These are phyloP conservation scores for Clitopilus passeckerianus DNA, from an alignment of 768 basidiomycete genomes.

Conservation along the genomic window DNA sequence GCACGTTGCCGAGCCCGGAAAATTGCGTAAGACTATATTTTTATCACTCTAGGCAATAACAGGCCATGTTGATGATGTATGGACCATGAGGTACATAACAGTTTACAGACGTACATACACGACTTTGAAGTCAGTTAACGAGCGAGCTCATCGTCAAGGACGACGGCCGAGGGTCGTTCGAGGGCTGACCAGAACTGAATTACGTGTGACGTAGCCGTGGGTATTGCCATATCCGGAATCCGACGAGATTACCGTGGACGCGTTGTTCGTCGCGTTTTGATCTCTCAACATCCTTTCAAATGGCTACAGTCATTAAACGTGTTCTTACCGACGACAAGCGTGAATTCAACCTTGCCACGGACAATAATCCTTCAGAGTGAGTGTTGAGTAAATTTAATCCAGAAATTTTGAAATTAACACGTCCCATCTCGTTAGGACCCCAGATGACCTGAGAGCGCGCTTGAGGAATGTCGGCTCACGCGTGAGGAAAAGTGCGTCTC, in stretches of 20 bases:
- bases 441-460: conserved; percentile 45
- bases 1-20: conserved; percentile 13
- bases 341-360: conserved; percentile 12
- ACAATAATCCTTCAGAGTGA: conserved; percentile 8
- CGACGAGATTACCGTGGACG: background rate
- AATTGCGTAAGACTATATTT: conserved; percentile 1
- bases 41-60: background rate
- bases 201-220: background rate
- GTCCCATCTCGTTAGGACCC: conserved; percentile 23
- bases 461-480: conserved; percentile 56
- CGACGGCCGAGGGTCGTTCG: background rate
- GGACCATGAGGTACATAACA: background rate
- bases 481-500: conserved; percentile 51
- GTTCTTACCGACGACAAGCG: conserved; percentile 19
- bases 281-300: conserved; percentile 1
- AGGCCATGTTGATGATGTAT: background rate
- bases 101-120: background rate
- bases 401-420: background rate
- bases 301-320: conserved; percentile 20
- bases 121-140: background rate
- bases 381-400: background rate
- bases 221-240: background rate
- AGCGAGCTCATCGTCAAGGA: background rate
- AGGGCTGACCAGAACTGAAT: background rate
- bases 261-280: conserved; percentile 2